A percentile compares a stretch with the other conserved stretches of the same genome.
phyloP scores from a whole-genome alignment of 805 yeast species.

The Suhomyces vadensis region DNA sequence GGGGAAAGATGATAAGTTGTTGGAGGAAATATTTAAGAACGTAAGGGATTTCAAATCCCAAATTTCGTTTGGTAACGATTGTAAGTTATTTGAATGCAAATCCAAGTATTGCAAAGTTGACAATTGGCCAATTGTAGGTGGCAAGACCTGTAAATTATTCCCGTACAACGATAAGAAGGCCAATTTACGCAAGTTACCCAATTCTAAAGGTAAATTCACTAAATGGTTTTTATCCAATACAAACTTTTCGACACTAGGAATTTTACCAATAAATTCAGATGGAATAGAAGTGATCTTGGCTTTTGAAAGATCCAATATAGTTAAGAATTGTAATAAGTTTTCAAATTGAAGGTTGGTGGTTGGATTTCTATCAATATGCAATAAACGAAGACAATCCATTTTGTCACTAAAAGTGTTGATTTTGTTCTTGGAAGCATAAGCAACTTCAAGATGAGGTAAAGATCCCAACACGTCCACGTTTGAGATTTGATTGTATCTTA shows the following conservation, averaged over 20 bases:
- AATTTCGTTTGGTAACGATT: slow-evolving; percentile 62
- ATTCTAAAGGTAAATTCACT: slow-evolving; percentile 69
- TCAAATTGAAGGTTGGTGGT: slow-evolving; percentile 64
- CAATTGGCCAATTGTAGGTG: slow-evolving; percentile 62
- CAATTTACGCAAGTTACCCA: slow-evolving; percentile 59
- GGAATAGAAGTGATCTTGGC: slow-evolving; percentile 81
- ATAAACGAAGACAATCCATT: slow-evolving; percentile 61
- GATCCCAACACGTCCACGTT: slow-evolving; percentile 57
- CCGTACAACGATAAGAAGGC: slow-evolving; percentile 67
- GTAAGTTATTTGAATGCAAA: slow-evolving; percentile 80
- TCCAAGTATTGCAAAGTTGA: slow-evolving; percentile 66
- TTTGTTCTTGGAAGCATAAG: slow-evolving; percentile 72
- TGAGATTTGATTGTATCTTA: slow-evolving; percentile 65
- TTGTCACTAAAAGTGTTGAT: slow-evolving; percentile 68
- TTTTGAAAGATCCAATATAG: slow-evolving; percentile 72
- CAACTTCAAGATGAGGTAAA: slow-evolving; percentile 65
- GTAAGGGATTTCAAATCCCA: slow-evolving; percentile 63
- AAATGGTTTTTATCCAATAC: slow-evolving; percentile 81
- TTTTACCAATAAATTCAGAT: slow-evolving; percentile 55
- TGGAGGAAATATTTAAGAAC: slow-evolving; percentile 70
- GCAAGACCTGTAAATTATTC: slow-evolving; percentile 73
- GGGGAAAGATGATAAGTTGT: slow-evolving; percentile 62
- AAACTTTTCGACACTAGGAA: slow-evolving; percentile 70
- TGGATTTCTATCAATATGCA: slow-evolving; percentile 82
- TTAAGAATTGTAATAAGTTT: slow-evolving; percentile 57